Evolutionary conservation across 805 yeast genomes (phyloP), one percentile per base, ranked within the genome.

Genomic region (Pichia thaimueangensis): DNA sequence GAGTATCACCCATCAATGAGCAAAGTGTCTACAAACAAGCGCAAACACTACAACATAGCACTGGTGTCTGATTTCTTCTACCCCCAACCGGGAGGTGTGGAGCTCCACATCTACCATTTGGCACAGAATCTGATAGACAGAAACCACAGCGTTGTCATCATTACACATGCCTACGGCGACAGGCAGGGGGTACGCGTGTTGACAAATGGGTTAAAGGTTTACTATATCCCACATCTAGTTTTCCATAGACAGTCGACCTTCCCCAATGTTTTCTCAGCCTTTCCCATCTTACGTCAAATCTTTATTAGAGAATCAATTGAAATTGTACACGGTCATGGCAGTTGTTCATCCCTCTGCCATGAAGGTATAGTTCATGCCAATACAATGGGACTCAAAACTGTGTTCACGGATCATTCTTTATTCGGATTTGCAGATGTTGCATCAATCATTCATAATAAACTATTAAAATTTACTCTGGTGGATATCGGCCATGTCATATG

Each of bases 61-160:
- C 17, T 93, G 96, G 86, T 89, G 4, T 85, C 95, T 34, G 99
- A 93, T 63, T 93, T 88, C 69, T 93, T 93, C 75, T 93, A 85
- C 64, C 99, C 99, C 10, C 98, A 93, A 59, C 83, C 97, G 0
- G 99, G 99, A 4, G 99, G 99, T 9, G 95, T 93, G 2, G 99
- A 93, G 60, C 79, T 91, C 48, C 98, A 93, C 59, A 85, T 91
- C 15, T 87, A 86, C 60, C 97, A 93, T 60, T 64, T 93, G 20
- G 81, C 97, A 0, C 94, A 87, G 60, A 78, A 82, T 55, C 73
- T 89, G 42, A 81, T 86, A 9, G 76, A 75, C 17, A 63, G 80
- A 30, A 97, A 96, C 8, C 96, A 89, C 57, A 76, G 85, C 4
- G 97, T 91, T 10, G 65, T 89, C 6, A 76, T 93, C 20, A 73